A percentile compares a stretch with the other conserved stretches of the same genome.
These are phyloP conservation scores for Citrus trifoliata DNA, from an alignment of 345 rosid species.

Conservation along the genomic window DNA sequence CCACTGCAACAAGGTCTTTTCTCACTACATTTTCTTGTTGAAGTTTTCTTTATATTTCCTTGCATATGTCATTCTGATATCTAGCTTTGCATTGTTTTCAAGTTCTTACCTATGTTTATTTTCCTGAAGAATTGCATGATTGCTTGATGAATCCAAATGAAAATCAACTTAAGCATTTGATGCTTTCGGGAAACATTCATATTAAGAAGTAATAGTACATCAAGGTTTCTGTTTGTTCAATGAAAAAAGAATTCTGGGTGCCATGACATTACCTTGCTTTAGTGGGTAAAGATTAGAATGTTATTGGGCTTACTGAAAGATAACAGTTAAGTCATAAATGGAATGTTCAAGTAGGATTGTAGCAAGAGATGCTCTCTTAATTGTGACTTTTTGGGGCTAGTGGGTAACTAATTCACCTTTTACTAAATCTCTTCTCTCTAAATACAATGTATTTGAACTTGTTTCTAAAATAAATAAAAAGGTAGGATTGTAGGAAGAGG, in stretches of 20 bases:
- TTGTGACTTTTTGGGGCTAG: no score
- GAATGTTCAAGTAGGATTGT: not conserved
- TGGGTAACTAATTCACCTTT: no score
- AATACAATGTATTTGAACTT: no score
- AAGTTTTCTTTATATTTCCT: not conserved
- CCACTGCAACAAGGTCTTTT: constrained; percentile 75
- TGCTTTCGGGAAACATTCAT: not conserved
- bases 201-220: not conserved
- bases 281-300: not conserved
- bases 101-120: not conserved
- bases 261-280: not conserved
- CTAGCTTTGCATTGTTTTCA: not conserved
- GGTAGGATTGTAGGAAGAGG: not conserved
- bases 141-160: not conserved
- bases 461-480: no score
- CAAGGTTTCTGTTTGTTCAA: not conserved
- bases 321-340: not conserved
- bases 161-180: not conserved
- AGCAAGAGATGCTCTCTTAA: no score
- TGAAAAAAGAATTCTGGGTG: not conserved
- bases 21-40: not conserved
- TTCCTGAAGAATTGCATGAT: not conserved
- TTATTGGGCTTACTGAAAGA: not conserved
- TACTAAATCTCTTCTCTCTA: no score
- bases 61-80: not conserved